Evolutionary conservation across 768 basidiomycete species (phyloP), one percentile per base, ranked within the genome.

Genomic region (Mycena latifolia): DNA sequence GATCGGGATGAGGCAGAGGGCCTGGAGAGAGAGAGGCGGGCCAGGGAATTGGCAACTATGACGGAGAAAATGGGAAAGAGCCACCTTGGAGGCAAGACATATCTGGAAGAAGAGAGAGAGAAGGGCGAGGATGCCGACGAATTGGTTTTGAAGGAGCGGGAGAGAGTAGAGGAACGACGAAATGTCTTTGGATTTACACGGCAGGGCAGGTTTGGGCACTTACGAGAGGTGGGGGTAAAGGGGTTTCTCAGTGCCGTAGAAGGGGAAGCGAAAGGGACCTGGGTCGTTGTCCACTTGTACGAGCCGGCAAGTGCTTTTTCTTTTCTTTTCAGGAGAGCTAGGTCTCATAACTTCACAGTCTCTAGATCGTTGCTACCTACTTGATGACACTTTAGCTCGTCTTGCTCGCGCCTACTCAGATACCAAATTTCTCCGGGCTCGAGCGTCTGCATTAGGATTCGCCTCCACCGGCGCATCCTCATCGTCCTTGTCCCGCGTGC

Each of bases 271-370:
- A 80, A 78, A 52, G 86, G 85, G 0, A 84, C 89, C 17, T 95
- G 92, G 91, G 92, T 95, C 14, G 88, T 95, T n/a, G 82, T 95
- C 24, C 94, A 95, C 76, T 81, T 95, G 8, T 95, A 94, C 72
- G 91, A 94, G 71, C 82, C 92, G 53, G 93, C 94, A 77, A 71
- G 90, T 81, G 24, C 61, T n/a, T 22, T 3, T 12, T 39, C 48
- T 35, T 47, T 22, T 46, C 46, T 37, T 20, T 24, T 20, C 6
- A 37, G 41, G 52, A 66, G 17, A 35, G 61, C 67, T 4, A 28
- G 53, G 47, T 28, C 50, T 41, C 41, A 65, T 45, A 48, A 53
- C 56, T 22, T 37, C 15, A 67, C 8, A 94, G 94, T 91, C 90
- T 29, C 73, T 94, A 66, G 90, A 92, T 52, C 82, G 94, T 53